Base-by-base conservation (phyloP, 129 eudicot genomes). In the Tanacetum coccineum region DNA sequence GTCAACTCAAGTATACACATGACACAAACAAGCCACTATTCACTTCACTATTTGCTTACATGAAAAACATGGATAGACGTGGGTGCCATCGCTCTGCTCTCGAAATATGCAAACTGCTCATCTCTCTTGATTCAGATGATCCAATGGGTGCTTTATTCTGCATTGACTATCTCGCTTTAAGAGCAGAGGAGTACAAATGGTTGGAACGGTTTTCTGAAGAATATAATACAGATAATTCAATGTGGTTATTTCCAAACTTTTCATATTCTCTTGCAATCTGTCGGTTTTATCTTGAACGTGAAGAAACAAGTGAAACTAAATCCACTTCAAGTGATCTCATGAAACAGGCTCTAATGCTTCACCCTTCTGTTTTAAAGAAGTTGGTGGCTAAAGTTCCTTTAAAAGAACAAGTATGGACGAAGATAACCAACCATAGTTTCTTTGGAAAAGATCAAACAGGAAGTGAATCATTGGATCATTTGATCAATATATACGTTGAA, bases 81-180 rank as follows among this genome's bases (percentile, higher is more conserved):
- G 96, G 99, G 7, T 93, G 99, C 70, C 99, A 93, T 67, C 87
- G 99, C 39, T 89, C 95, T 15, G 99, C 99, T 6, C 86, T 93
- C 6, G 99, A 93, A 79, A 67, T 89, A 53, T 93, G 96, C 80
- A 93, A 93, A 47, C 74, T 93, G 19, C 59, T 93, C 67, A 80
- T 93, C 46, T 89, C 95, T 46, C 61, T 93, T 20, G 99, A 93
- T 77, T 79, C 95, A 44, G 99, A 90, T 56, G 99, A 93, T 76
- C 96, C 96, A 2, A 70, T 80, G 86, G 96, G 96, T 18, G 96
- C 86, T 32, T 50, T 82, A 66, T 83, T 84, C 67, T 93, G 96
- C 74, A 79, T 89, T 15, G 99, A 93, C 74, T 93, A 89, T 76
- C 89, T 82, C 60, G 57, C 96, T 10, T 55, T 93, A 52, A 80